Evolutionary conservation across 2,329 filamentous ascomycete species (phyloP).

Genomic region (Fusarium robinianum): DNA sequence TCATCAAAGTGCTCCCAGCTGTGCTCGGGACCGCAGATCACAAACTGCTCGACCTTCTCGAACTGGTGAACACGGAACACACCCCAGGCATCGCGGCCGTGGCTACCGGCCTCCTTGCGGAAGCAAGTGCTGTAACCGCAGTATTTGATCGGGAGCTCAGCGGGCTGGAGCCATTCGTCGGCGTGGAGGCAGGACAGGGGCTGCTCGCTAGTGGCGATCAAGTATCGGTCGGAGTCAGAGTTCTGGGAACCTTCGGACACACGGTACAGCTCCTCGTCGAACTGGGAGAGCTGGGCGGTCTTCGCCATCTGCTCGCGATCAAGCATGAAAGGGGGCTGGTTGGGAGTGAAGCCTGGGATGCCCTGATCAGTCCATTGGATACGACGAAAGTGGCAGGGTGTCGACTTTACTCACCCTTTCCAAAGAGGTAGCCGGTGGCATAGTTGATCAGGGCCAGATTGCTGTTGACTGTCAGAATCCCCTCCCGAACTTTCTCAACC

Average conservation of each 20-base stretch:
- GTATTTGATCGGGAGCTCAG: constrained; percentile 85
- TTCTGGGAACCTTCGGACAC: constrained; percentile 85
- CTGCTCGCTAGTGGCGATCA: constrained; percentile 85
- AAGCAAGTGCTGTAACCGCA: constrained; percentile 90
- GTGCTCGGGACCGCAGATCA: constrained; percentile 82
- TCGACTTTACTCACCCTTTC: constrained; percentile 27
- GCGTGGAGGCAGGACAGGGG: constrained; percentile 91
- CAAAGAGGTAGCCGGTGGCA: constrained; percentile 78
- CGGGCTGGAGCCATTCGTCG: constrained; percentile 86
- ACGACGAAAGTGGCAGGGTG: not conserved
- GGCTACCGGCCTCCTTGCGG: constrained; percentile 90
- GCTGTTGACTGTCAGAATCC: constrained; percentile 27
- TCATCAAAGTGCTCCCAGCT: constrained; percentile 92
- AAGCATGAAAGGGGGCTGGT: constrained; percentile 94
- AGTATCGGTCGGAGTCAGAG: constrained; percentile 83
- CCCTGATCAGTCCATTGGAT: constrained; percentile 11
- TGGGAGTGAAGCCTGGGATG: constrained; percentile 71
- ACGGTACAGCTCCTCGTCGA: constrained; percentile 98
- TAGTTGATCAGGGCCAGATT: constrained; percentile 96
- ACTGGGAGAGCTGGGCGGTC: constrained; percentile 95
- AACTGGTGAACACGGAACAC: constrained; percentile 99
- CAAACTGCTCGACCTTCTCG: constrained; percentile 86
- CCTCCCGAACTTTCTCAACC: not conserved
- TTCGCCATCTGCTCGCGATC: constrained; percentile 95
- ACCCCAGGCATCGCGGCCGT: constrained; percentile 89